Percentiles rank a stretch among this genome's conserved stretches.
Evolutionary conservation across 1,139 yeast genomes (phyloP).

Genomic region (Diutina rugosa): DNA sequence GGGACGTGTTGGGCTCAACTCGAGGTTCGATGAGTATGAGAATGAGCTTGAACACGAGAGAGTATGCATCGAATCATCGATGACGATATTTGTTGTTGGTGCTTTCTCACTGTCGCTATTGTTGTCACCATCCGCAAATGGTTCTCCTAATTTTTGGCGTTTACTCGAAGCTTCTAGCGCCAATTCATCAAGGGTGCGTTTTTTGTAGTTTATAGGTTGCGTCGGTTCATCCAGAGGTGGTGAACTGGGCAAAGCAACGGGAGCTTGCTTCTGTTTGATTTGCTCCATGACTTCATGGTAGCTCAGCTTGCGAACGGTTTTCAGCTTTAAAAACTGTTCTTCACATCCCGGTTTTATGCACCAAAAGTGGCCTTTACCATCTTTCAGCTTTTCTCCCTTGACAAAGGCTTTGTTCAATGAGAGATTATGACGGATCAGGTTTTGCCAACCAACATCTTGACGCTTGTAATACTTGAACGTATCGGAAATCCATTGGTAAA

Average conservation of each 20-base stretch:
- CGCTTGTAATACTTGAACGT: slow-evolving; percentile 75
- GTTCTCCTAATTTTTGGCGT: background rate
- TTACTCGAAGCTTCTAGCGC: background rate
- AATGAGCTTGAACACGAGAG: slow-evolving; percentile 12
- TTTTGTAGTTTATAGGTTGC: background rate
- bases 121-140: slow-evolving; percentile 6
- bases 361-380: slow-evolving; percentile 98
- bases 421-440: slow-evolving; percentile 76
- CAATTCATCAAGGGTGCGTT: background rate
- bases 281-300: slow-evolving; percentile 36
- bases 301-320: slow-evolving; percentile 32
- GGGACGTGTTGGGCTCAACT: slow-evolving; percentile 44
- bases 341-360: slow-evolving; percentile 76
- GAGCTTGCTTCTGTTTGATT: slow-evolving; percentile 9
- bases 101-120: slow-evolving; percentile 5
- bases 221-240: background rate
- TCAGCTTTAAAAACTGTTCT: slow-evolving; percentile 62
- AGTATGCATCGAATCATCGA: background rate
- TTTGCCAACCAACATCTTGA: slow-evolving; percentile 91
- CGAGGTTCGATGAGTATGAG: slow-evolving; percentile 52
- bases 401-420: slow-evolving; percentile 79
- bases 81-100: background rate
- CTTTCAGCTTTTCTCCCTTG: slow-evolving; percentile 85
- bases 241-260: background rate
- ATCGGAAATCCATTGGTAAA: slow-evolving; percentile 84